Conservation (phyloP, 495 filamentous ascomycete genomes). For the Physcia stellaris region DNA sequence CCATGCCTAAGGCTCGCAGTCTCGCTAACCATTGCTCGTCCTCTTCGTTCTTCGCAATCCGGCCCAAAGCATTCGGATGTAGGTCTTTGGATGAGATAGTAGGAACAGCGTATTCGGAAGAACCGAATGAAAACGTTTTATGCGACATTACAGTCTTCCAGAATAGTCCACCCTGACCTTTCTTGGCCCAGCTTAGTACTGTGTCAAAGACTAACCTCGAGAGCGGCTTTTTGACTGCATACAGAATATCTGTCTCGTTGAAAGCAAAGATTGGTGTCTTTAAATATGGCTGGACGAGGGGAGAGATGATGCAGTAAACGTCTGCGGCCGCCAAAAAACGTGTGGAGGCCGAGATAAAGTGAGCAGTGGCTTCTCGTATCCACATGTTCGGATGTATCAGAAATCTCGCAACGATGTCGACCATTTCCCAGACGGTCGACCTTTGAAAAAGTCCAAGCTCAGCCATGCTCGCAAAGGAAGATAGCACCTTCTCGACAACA, state of each 20-base stretch:
- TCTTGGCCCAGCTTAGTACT: slow-evolving; percentile 73
- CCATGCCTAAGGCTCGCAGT: slow-evolving; percentile 72
- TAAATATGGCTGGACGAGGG: slow-evolving; percentile 69
- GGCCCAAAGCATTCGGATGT: slow-evolving; percentile 16
- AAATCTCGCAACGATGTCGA: slow-evolving; percentile 67
- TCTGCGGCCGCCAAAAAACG: slow-evolving; percentile 73
- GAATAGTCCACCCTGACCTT: slow-evolving; percentile 65
- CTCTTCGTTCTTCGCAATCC: slow-evolving; percentile 64
- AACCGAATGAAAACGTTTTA: slow-evolving; percentile 50
- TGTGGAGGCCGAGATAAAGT: slow-evolving; percentile 65
- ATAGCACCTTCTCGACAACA: slow-evolving; percentile 81
- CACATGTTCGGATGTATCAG: slow-evolving; percentile 88
- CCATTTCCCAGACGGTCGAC: slow-evolving; percentile 72
- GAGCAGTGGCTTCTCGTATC: slow-evolving; percentile 80
- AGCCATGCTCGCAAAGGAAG: slow-evolving; percentile 81
- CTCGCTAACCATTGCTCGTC: slow-evolving; percentile 89
- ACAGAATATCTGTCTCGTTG: slow-evolving; percentile 60
- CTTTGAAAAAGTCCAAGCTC: slow-evolving; percentile 76
- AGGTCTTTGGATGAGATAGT: slow-evolving; percentile 31
- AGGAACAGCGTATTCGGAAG: slow-evolving; percentile 29
- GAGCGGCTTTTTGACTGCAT: slow-evolving; percentile 74
- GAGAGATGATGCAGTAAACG: slow-evolving; percentile 65
- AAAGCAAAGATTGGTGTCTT: slow-evolving; percentile 52
- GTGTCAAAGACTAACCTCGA: slow-evolving; percentile 68
- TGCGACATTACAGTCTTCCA: slow-evolving; percentile 65